Conservation (phyloP, 164 flowering plant species). For the Magnolia changhungtana region DNA sequence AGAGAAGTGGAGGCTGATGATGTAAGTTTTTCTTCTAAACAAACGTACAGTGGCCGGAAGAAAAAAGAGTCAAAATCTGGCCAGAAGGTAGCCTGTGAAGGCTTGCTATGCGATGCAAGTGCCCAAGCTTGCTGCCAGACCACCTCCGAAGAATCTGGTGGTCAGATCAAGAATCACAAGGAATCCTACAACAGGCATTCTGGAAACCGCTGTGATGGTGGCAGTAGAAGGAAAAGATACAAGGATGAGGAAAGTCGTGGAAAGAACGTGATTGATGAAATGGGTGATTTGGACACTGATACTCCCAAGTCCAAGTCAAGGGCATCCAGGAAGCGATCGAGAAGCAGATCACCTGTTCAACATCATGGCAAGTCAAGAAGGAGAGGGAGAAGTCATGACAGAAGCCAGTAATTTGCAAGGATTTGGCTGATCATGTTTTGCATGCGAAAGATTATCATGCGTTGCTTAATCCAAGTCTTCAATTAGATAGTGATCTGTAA, state of each 20-base stretch:
- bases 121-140: background rate
- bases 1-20: background rate
- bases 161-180: background rate
- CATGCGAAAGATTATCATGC: too few species aligned
- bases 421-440: too few species aligned
- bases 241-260: background rate
- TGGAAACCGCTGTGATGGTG: background rate
- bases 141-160: background rate
- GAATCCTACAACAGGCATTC: background rate
- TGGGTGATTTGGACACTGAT: background rate
- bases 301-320: background rate
- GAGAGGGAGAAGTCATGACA: background rate
- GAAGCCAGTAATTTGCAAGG: background rate
- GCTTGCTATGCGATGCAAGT: too few species aligned
- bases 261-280: background rate
- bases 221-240: slow-evolving; percentile 1
- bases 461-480: too few species aligned
- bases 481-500: too few species aligned
- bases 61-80: background rate
- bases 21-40: background rate
- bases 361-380: slow-evolving; percentile 3
- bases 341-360: slow-evolving; percentile 13
- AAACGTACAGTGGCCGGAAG: background rate
- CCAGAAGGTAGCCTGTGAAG: background rate
- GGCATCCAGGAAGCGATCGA: slow-evolving; percentile 14